Conservation (phyloP, 768 basidiomycete genomes). For the Mycena galopus region DNA sequence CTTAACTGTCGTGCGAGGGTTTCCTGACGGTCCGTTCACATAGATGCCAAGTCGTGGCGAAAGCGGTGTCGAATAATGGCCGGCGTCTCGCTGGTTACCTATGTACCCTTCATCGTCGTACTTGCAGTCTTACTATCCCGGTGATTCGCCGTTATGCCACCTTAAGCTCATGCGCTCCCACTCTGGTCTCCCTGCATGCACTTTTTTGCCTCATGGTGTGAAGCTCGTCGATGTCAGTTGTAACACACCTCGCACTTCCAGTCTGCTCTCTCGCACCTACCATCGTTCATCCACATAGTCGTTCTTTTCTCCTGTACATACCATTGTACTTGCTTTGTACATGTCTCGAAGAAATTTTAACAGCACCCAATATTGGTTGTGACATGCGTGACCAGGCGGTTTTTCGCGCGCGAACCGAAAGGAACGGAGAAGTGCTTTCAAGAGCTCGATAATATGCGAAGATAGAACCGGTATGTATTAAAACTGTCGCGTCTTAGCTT, state of each 20-base stretch:
- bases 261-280: too few species aligned
- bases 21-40: not conserved
- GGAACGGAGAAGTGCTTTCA: too few species aligned
- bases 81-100: slow-evolving; percentile 75
- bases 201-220: not conserved
- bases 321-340: too few species aligned
- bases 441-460: too few species aligned
- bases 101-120: slow-evolving; percentile 83
- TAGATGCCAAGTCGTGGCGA: slow-evolving; percentile 84
- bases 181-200: not conserved
- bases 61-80: slow-evolving; percentile 82
- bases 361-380: too few species aligned
- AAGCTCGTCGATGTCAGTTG: not conserved
- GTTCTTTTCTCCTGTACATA: too few species aligned
- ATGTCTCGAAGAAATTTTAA: too few species aligned
- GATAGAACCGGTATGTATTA: too few species aligned
- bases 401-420: too few species aligned
- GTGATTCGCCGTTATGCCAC: not conserved
- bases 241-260: not conserved
- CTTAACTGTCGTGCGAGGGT: not conserved
- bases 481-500: too few species aligned
- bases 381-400: too few species aligned
- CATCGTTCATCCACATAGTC: too few species aligned
- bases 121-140: slow-evolving; percentile 67
- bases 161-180: not conserved